These are phyloP conservation scores for Dissophora ornata DNA, from an alignment of 192 early-diverging fungal genomes.

Conservation along the genomic window DNA sequence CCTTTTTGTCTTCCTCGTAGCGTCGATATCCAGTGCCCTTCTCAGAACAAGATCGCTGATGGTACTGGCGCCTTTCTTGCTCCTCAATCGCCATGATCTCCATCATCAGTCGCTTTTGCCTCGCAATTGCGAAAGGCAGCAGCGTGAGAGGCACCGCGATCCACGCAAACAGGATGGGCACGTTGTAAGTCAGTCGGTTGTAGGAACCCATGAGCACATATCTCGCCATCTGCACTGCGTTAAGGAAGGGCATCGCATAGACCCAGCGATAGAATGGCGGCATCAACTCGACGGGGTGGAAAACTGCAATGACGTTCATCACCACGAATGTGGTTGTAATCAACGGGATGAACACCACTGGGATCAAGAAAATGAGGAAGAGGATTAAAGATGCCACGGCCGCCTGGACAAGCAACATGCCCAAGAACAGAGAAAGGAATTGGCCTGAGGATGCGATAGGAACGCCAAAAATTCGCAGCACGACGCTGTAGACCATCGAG, in stretches of 20 bases:
- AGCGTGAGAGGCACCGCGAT: slow-evolving; percentile 35
- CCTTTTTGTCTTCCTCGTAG: not conserved
- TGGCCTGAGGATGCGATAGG: slow-evolving; percentile 28
- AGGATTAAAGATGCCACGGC: slow-evolving; percentile 43
- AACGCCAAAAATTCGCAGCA: slow-evolving; percentile 36
- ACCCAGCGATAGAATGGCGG: slow-evolving; percentile 55
- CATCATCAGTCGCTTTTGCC: slow-evolving; percentile 45
- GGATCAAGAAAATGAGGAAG: slow-evolving; percentile 40
- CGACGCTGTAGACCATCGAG: slow-evolving; percentile 30
- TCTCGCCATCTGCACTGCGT: slow-evolving; percentile 55
- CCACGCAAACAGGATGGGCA: slow-evolving; percentile 59
- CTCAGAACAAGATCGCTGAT: slow-evolving; percentile 3
- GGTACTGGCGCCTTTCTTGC: slow-evolving; percentile 3
- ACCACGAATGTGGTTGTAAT: slow-evolving; percentile 42
- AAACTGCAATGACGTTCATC: slow-evolving; percentile 55
- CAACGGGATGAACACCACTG: slow-evolving; percentile 27
- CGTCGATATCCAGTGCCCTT: not conserved
- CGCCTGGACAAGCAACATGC: slow-evolving; percentile 37
- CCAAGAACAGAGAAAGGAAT: slow-evolving; percentile 29
- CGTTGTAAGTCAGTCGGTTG: slow-evolving; percentile 45
- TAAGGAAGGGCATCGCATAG: slow-evolving; percentile 61
- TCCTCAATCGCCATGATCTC: slow-evolving; percentile 17
- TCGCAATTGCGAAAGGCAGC: slow-evolving; percentile 40
- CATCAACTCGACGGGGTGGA: slow-evolving; percentile 55
- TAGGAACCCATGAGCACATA: slow-evolving; percentile 57